These are phyloP conservation scores for Starmerella bacillaris DNA, from an alignment of 805 yeast species.

Conservation along the genomic window DNA sequence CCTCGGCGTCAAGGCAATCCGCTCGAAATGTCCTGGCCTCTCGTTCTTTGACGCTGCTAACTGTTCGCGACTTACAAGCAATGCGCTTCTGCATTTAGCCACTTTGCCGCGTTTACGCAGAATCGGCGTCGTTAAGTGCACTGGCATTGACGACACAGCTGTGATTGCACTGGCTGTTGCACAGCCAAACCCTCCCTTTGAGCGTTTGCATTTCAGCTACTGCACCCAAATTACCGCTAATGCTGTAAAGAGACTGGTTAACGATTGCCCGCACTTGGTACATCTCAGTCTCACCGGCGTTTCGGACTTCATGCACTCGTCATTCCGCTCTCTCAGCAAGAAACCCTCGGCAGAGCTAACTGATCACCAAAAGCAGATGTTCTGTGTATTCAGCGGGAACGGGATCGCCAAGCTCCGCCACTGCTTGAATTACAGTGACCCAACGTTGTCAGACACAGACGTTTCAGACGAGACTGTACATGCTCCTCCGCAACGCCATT, in stretches of 20 bases:
- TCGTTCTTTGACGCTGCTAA: conserved; percentile 92
- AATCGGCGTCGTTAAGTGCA: conserved; percentile 85
- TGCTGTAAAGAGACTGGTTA: conserved; percentile 58
- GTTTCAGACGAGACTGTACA: no score
- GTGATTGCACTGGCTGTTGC: conserved; percentile 38
- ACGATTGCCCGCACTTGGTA: conserved; percentile 68
- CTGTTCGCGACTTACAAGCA: conserved; percentile 74
- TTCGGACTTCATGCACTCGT: conserved; percentile 68
- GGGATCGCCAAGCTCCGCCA: conserved; percentile 67
- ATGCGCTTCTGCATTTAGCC: conserved; percentile 58
- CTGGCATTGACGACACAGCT: conserved; percentile 73
- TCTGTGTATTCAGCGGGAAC: conserved; percentile 84
- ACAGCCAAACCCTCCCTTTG: conserved; percentile 55
- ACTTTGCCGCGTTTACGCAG: conserved; percentile 64
- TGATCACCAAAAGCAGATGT: conserved; percentile 62
- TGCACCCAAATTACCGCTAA: conserved; percentile 63
- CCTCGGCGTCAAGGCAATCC: conserved; percentile 58
- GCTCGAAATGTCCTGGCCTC: conserved; percentile 61
- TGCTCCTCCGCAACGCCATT: no score
- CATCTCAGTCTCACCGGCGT: conserved; percentile 89
- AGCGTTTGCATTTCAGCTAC: conserved; percentile 82
- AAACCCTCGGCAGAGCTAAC: conserved; percentile 86
- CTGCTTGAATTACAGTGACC: conserved; percentile 30
- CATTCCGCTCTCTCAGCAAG: conserved; percentile 71
- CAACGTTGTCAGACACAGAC: no score